Evolutionary conservation across 192 early-diverging fungal genomes (phyloP).

Genomic region (Podila epicladia): DNA sequence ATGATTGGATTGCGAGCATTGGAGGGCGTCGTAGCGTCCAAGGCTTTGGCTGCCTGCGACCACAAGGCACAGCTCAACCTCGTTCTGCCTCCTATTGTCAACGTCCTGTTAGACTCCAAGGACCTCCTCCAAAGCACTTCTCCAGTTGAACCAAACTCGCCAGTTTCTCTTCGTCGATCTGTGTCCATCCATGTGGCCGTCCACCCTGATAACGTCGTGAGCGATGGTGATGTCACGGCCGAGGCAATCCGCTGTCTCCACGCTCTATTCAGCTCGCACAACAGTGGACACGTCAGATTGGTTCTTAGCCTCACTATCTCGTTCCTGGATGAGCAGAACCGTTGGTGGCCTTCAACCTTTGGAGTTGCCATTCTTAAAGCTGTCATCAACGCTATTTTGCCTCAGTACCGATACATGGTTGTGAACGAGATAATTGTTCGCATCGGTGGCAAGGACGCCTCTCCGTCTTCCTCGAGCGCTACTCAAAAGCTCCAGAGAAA

Average conservation of each 20-base stretch:
- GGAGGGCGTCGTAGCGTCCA: constrained; percentile 68
- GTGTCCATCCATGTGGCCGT: constrained; percentile 30
- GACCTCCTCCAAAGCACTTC: constrained; percentile 19
- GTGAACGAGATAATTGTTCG: constrained; percentile 60
- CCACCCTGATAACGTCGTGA: constrained; percentile 39
- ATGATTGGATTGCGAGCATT: constrained; percentile 71
- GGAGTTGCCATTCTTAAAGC: constrained; percentile 34
- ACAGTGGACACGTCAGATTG: constrained; percentile 28
- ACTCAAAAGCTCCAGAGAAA: constrained; percentile 46
- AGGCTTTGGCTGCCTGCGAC: constrained; percentile 70
- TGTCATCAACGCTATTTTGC: constrained; percentile 43
- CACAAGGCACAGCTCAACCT: constrained; percentile 68
- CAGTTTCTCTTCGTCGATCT: constrained; percentile 15
- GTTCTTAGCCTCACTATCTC: constrained; percentile 36
- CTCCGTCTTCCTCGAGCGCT: constrained; percentile 17
- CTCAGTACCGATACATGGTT: constrained; percentile 59
- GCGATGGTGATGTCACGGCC: constrained; percentile 33
- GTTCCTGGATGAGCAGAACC: constrained; percentile 44
- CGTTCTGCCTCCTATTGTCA: constrained; percentile 65
- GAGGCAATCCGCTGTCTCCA: constrained; percentile 49
- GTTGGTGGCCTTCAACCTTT: constrained; percentile 52
- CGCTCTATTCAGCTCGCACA: constrained; percentile 39
- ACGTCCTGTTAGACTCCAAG: constrained; percentile 45
- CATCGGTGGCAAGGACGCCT: constrained; percentile 35
- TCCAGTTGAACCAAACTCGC: background rate